These are phyloP conservation scores for Backusella psychrophila DNA, from an alignment of 192 early-diverging fungal species.

Conservation along the genomic window DNA sequence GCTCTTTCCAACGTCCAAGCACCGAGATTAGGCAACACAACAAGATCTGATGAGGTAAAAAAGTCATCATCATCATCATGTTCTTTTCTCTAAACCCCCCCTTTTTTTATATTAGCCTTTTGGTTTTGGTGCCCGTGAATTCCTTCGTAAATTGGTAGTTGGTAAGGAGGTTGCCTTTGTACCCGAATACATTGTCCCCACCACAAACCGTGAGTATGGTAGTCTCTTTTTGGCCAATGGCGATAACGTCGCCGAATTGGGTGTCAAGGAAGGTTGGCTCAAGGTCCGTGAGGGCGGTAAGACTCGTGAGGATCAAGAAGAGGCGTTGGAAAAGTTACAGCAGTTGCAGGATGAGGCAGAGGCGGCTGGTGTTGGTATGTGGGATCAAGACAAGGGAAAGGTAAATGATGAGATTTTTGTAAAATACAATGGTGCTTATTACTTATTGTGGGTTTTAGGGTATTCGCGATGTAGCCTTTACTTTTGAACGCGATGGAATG, in stretches of 20 bases:
- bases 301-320: conserved; percentile 37
- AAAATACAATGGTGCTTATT: not conserved
- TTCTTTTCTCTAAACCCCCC: not conserved
- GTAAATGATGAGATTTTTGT: conserved; percentile 15
- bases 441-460: conserved; percentile 23
- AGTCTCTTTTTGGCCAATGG: conserved; percentile 44
- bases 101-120: conserved; percentile 48
- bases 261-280: conserved; percentile 84
- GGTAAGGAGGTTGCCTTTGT: conserved; percentile 89
- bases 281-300: conserved; percentile 68
- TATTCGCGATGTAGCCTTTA: conserved; percentile 48
- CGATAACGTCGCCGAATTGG: conserved; percentile 67
- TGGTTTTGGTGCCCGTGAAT: conserved; percentile 89
- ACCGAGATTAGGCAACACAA: conserved; percentile 83
- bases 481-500: conserved; percentile 63
- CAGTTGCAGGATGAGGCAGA: conserved; percentile 75
- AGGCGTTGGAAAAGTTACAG: conserved; percentile 45
- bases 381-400: conserved; percentile 54
- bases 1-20: conserved; percentile 80
- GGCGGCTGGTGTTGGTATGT: conserved; percentile 72
- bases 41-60: conserved; percentile 81
- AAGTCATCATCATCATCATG: conserved; percentile 1
- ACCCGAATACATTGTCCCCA: conserved; percentile 70
- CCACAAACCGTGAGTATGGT: conserved; percentile 71
- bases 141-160: conserved; percentile 77